Evolutionary conservation across 306 rosid species (phyloP), one percentile per base, ranked within the genome.

Genomic region (Senna siamea): DNA sequence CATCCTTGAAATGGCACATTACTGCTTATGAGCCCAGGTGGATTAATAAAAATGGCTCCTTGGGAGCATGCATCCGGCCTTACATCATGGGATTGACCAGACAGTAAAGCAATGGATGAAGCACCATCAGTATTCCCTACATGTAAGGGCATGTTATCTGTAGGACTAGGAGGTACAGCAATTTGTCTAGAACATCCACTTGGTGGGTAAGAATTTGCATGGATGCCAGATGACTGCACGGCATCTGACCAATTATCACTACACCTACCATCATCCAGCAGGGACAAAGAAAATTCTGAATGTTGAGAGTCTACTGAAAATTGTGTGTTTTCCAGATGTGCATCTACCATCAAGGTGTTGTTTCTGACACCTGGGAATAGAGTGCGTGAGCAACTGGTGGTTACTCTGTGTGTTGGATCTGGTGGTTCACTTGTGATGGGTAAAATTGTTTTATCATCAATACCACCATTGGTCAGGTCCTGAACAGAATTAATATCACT

Each of bases 1-100:
- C 98, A 94, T 23, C 81, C 91, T 54, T 69, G 89, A 81, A 84
- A 41, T 8, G 76, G 83, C 28, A 73, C 76, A 61, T 81, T 81
- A n/a, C 74, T 52, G 68, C 78, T 79, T 35, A 81, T 58, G 44
- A 77, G 84, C 57, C 71, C 83, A 18, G 76, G 30, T 69, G 65
- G 32, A 70, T 57, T 83, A 59, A 74, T 56, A 41, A 85, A 63
- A 47, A 65, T 69, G 58, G 74, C 57, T 70, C 75, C 73, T 77
- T 83, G 90, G 71, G 80, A 66, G 65, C 67, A 81, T 38, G 72
- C 4, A 70, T 83, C 91, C 35, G 78, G 15, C 67, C 81, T 66
- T 8, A 86, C 79, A 69, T 81, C 84, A n/a, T n/a, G n/a, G n/a
- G n/a, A n/a, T n/a, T n/a, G n/a, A n/a, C n/a, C n/a, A n/a, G n/a